Evolutionary conservation across 352 stramenopile species (phyloP), one percentile per base, ranked within the genome.

Genomic region (Globisporangium acanthophoron): DNA sequence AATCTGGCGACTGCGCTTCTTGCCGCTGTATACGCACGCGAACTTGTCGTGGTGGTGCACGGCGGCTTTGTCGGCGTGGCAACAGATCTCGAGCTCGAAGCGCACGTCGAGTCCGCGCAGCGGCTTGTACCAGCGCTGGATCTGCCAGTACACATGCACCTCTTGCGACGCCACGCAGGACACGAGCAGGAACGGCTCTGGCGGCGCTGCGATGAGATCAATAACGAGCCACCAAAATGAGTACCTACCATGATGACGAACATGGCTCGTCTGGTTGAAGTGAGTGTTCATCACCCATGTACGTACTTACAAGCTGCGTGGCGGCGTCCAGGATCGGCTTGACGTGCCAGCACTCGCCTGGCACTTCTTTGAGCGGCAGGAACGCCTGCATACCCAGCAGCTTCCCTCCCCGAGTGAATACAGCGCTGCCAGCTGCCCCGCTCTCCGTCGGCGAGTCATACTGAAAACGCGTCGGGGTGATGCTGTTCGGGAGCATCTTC

Each of bases 291-390:
- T 16, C 12, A 58, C 4, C 16, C 0, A 50, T 54, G 18, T 55
- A 89, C 80, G 66, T 87, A 90, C 80, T 88, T 73, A 87, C 66
- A 64, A 85, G 72, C 3, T 50, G 45, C 20, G 65, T 61, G 5
- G 72, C 73, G 11, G 67, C 62, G 44, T 70, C 63, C 31, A 90
- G 59, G 51, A 90, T 79, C 21, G 77, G 67, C 15, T 78, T 76
- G 50, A 88, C 84, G 57, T 77, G 80, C 59, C 64, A 80, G 35
- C 69, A 90, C 18, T 52, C 49, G 20, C 47, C 16, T 18, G 74
- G 58, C 8, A 64, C 54, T 8, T 78, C 67, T 40, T 76, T 82
- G 16, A 73, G 55, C 15, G 69, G 58, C 16, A 61, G 49, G 39
- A 76, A 83, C 31, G 59, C 56, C 56, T 86, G 77, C 31, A 87